Evolutionary conservation across 306 rosid species (phyloP), one percentile per base, ranked within the genome.

Genomic region (Prunus mume): DNA sequence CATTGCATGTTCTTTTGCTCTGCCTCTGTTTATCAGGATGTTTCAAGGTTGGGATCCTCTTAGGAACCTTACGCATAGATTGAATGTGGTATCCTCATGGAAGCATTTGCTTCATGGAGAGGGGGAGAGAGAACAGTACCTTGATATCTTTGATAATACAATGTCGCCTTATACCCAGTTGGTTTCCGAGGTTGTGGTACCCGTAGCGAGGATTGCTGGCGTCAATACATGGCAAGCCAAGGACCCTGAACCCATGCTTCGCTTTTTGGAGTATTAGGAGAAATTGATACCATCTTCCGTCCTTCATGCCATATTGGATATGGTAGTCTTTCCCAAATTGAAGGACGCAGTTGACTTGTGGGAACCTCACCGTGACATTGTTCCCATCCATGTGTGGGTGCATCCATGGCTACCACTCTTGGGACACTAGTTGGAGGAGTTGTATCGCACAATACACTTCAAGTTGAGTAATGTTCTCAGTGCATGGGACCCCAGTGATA

Each of bases 21-120:
- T 92, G 49, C 96, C 99, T 62, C 80, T 91, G 83, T 86, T 92
- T 80, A 87, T 91, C 56, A 88, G 93, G 82, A 87, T 83, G 76
- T 95, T 92, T 84, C 97, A 90, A 77, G 93, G 96, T 54, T 92
- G 97, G 96, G 92, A 95, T 84, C 97, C 97, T 72, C 96, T 92
- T 69, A 88, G 76, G 68, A 89, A 89, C 82, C 96, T 91, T 2
- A 88, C 79, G 15, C 90, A 89, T 71, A 93, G 96, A 22, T 79
- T 88, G 78, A 87, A 92, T 69, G 80, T 86, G 84, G 83, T 92
- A 56, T 80, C 92, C 19, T 71, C 68, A 71, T 92, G 99, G 99
- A 92, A 81, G 75, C 55, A 52, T 41, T 79, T 92, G 80, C 96
- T 92, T 76, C 88, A 88, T 83, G 92, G 71, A 58, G 97, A 86